These are phyloP conservation scores for Blastosporella zonata DNA, from an alignment of 1,284 basidiomycete species.

Conservation along the genomic window DNA sequence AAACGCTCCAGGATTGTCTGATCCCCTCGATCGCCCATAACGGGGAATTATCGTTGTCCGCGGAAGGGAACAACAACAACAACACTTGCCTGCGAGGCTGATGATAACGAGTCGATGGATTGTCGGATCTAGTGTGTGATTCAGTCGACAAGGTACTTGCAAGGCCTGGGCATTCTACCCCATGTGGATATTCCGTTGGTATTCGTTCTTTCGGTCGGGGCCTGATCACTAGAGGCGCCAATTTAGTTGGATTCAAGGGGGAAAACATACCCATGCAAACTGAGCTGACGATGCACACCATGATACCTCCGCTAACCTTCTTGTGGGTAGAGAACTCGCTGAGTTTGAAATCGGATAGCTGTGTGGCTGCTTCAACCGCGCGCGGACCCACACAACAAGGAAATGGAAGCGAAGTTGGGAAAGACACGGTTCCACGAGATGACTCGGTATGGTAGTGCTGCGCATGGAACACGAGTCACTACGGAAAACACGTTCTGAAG, in stretches of 20 bases:
- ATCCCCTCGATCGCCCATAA: neutral
- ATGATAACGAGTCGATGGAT: neutral
- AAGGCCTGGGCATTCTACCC: too few species aligned
- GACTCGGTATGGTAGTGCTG: slow-evolving; percentile 1
- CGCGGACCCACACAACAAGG: neutral
- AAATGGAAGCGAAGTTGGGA: neutral
- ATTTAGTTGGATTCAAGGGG: neutral
- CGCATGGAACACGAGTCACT: neutral
- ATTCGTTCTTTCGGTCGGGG: neutral
- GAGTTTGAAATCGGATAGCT: slow-evolving; percentile 1
- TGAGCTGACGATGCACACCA: neutral
- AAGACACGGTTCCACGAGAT: neutral
- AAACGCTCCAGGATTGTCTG: too few species aligned
- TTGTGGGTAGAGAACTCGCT: neutral
- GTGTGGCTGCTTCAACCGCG: neutral
- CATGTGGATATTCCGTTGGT: neutral
- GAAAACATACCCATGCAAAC: neutral
- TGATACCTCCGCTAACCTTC: neutral
- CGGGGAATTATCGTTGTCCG: neutral
- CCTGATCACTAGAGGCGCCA: neutral
- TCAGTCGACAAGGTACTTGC: neutral
- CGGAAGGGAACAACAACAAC: neutral
- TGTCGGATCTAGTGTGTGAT: neutral
- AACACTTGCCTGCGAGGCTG: neutral
- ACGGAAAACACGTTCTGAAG: neutral